These are phyloP conservation scores for Achaetomium macrosporum DNA, from an alignment of 2,329 filamentous ascomycete genomes.

Conservation along the genomic window DNA sequence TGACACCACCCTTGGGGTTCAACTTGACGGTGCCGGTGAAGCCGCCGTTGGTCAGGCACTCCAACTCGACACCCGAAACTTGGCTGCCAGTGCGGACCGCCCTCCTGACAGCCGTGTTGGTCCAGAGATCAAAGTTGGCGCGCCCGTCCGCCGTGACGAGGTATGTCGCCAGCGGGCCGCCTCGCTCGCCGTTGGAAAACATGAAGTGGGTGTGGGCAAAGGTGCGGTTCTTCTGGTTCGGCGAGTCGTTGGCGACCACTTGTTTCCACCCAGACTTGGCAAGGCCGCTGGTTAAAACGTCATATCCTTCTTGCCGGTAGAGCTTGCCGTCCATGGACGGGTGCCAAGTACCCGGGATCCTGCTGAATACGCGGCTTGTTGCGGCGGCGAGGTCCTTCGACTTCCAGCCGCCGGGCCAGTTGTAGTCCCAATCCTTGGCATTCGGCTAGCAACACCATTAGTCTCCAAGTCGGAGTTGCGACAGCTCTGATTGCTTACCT, in stretches of 20 bases:
- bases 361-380: conserved; percentile 56
- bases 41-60: conserved; percentile 47
- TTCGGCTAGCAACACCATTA: conserved; percentile 40
- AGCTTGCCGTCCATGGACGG: conserved; percentile 61
- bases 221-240: conserved; percentile 58
- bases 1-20: conserved; percentile 53
- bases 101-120: conserved; percentile 60
- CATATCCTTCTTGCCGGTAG: conserved; percentile 62
- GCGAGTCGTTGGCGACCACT: conserved; percentile 54
- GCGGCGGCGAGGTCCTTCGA: conserved; percentile 54
- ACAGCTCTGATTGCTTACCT: conserved; percentile 31
- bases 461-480: neutral
- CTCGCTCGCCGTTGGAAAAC: conserved; percentile 60
- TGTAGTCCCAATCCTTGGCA: conserved; percentile 61
- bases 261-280: conserved; percentile 55
- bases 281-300: conserved; percentile 56
- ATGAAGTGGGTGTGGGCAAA: conserved; percentile 62
- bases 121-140: conserved; percentile 61
- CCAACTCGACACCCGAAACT: conserved; percentile 63
- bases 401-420: conserved; percentile 69
- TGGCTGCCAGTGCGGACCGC: conserved; percentile 58
- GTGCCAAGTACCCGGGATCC: conserved; percentile 63
- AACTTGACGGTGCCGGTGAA: conserved; percentile 55
- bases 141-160: conserved; percentile 42
- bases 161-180: conserved; percentile 66